These are phyloP conservation scores for Cryptosporidium felis DNA, from an alignment of 169 alveolate species.

Conservation along the genomic window DNA sequence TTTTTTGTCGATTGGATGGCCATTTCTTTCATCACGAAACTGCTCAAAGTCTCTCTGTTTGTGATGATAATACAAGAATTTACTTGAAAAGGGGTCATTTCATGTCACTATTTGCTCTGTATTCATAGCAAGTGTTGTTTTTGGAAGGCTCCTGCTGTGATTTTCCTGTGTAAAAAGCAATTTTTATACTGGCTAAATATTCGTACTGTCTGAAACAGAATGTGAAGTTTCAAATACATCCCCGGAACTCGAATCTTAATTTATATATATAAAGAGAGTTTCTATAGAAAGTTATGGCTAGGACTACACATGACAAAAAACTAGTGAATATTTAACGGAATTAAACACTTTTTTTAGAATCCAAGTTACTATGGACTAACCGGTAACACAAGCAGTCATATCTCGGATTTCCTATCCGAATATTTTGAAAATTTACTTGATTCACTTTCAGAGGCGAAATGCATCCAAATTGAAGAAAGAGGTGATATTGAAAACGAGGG, in stretches of 20 bases:
- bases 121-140: too few relatives aligned
- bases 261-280: neutral
- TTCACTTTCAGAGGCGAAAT: constrained; percentile 91
- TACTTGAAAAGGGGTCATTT: too few relatives aligned
- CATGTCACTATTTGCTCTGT: too few relatives aligned
- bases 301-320: too few relatives aligned
- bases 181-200: constrained; percentile 14
- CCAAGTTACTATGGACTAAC: constrained; percentile 98
- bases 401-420: constrained; percentile 94
- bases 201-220: constrained; percentile 70
- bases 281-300: neutral
- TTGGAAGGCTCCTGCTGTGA: too few relatives aligned
- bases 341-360: constrained; percentile 80
- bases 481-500: neutral
- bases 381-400: constrained; percentile 91
- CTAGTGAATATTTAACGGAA: too few relatives aligned
- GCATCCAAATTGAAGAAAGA: constrained; percentile 84
- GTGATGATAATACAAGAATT: too few relatives aligned
- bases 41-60: too few relatives aligned
- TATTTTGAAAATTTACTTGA: constrained; percentile 93
- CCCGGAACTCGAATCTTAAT: neutral
- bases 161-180: too few relatives aligned
- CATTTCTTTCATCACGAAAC: too few relatives aligned
- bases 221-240: neutral
- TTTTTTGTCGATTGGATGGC: too few relatives aligned